These are phyloP conservation scores for Ogataea naganishii DNA, from an alignment of 805 yeast species.

Conservation along the genomic window DNA sequence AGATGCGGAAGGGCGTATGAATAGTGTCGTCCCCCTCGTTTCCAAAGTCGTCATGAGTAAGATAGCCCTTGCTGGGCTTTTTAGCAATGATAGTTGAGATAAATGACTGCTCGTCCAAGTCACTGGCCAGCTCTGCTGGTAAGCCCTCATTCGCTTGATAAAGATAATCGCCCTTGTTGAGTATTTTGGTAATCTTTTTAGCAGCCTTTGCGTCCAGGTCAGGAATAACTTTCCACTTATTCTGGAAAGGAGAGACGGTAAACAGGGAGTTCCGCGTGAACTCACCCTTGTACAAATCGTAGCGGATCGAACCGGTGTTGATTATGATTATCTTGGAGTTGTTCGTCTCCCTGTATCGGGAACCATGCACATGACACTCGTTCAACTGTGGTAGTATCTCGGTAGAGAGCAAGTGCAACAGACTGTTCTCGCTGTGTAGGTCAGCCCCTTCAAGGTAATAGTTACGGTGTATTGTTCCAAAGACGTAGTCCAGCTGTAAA, in stretches of 20 bases:
- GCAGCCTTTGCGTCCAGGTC: slow-evolving; percentile 55
- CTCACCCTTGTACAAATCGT: slow-evolving; percentile 77
- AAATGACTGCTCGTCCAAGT: slow-evolving; percentile 8
- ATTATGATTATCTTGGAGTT: slow-evolving; percentile 49
- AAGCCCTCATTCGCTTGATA: slow-evolving; percentile 1
- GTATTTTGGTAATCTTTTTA: slow-evolving; percentile 35
- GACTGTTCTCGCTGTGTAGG: slow-evolving; percentile 39
- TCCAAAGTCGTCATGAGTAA: slow-evolving; percentile 80
- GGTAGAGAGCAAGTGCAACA: slow-evolving; percentile 51
- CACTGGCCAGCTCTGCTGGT: slow-evolving; percentile 7
- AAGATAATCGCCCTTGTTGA: slow-evolving; percentile 48
- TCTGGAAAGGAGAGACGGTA: slow-evolving; percentile 78
- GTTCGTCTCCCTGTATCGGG: slow-evolving; percentile 21
- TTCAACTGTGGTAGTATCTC: slow-evolving; percentile 32
- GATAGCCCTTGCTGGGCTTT: slow-evolving; percentile 55
- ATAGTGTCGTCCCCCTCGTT: slow-evolving; percentile 79
- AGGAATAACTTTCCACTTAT: slow-evolving; percentile 63
- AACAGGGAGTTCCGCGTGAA: slow-evolving; percentile 74
- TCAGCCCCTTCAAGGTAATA: slow-evolving; percentile 66
- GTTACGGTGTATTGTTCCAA: slow-evolving; percentile 60
- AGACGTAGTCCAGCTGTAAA: slow-evolving; percentile 44
- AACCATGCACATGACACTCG: slow-evolving; percentile 3
- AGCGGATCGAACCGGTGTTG: slow-evolving; percentile 85
- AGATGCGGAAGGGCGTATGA: slow-evolving; percentile 50
- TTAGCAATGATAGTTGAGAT: slow-evolving; percentile 7